Evolutionary conservation across 768 basidiomycete genomes (phyloP).

Genomic region (Pleurotus tuber-regium): DNA sequence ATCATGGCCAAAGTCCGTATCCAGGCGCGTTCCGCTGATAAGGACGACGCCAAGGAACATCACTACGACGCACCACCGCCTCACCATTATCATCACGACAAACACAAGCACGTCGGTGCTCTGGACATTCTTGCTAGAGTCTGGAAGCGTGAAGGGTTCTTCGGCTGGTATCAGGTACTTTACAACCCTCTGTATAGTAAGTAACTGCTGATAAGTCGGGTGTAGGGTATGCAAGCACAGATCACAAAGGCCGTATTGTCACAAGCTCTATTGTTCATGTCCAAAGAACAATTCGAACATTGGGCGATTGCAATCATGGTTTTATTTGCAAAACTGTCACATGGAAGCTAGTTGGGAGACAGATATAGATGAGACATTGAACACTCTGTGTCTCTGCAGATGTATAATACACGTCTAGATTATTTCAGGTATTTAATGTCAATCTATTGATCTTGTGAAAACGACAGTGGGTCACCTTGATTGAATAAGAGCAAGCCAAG

Average conservation of each 20-base stretch:
- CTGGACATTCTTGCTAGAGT: constrained; percentile 72
- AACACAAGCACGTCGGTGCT: constrained; percentile 64
- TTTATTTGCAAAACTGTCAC: constrained; percentile 39
- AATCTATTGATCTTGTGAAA: too few relatives aligned
- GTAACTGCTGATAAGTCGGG: background rate
- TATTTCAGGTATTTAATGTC: too few relatives aligned
- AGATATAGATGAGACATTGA: too few relatives aligned
- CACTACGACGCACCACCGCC: constrained; percentile 34
- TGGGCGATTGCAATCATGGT: constrained; percentile 78
- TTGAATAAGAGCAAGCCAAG: too few relatives aligned
- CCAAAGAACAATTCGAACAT: constrained; percentile 95
- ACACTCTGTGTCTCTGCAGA: too few relatives aligned
- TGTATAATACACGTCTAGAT: too few relatives aligned
- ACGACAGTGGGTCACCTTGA: too few relatives aligned
- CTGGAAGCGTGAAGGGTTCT: constrained; percentile 71
- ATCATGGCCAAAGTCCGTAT: constrained; percentile 97
- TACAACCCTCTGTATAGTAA: background rate
- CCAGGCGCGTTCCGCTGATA: constrained; percentile 74
- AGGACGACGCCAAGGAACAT: constrained; percentile 43
- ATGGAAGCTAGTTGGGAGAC: constrained; percentile 6
- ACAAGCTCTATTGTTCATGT: constrained; percentile 94
- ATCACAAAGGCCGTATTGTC: constrained; percentile 94
- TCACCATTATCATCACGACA: constrained; percentile 36
- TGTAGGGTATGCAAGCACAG: constrained; percentile 93
- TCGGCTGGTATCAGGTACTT: constrained; percentile 94